phyloP scores from a whole-genome alignment of 176 grass and related monocot genomes.

The Cymbopogon citratus region DNA sequence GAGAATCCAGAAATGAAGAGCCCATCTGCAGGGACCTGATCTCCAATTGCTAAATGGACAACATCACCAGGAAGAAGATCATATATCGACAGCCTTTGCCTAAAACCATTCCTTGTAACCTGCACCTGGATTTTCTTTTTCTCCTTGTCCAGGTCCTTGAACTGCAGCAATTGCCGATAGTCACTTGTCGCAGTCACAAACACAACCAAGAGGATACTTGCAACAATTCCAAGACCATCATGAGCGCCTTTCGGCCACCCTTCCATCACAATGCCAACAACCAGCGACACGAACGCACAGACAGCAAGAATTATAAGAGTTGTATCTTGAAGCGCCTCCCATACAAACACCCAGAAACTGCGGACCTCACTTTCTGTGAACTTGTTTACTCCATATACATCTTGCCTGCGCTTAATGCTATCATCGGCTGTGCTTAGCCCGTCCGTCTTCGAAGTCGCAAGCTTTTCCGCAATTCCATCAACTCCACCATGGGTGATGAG shows the following conservation, averaged over 20 bases:
- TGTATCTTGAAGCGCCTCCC: constrained; percentile 89
- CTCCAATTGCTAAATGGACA: constrained; percentile 87
- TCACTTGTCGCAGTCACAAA: constrained; percentile 93
- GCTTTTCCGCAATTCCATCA: constrained; percentile 67
- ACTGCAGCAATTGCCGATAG: constrained; percentile 88
- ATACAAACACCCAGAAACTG: constrained; percentile 93
- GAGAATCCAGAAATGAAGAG: constrained; percentile 92
- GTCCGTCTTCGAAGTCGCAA: constrained; percentile 42
- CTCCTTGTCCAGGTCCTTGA: constrained; percentile 98
- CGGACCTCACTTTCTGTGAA: constrained; percentile 70
- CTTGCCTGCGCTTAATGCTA: constrained; percentile 59
- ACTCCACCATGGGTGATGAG: constrained; percentile 54
- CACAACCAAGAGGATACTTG: constrained; percentile 91
- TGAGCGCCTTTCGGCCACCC: constrained; percentile 94
- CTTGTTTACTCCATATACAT: constrained; percentile 84
- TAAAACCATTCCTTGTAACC: constrained; percentile 73
- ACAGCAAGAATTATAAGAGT: constrained; percentile 83
- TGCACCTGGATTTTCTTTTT: constrained; percentile 90
- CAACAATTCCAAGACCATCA: constrained; percentile 90
- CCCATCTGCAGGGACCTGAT: constrained; percentile 94
- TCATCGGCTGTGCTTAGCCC: constrained; percentile 53
- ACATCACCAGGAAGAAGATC: constrained; percentile 94
- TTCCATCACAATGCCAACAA: constrained; percentile 78
- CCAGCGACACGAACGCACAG: constrained; percentile 76
- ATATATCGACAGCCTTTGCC: constrained; percentile 84